Base-by-base conservation (phyloP, 2,329 filamentous ascomycete genomes). In the Aspergillus sergii region DNA sequence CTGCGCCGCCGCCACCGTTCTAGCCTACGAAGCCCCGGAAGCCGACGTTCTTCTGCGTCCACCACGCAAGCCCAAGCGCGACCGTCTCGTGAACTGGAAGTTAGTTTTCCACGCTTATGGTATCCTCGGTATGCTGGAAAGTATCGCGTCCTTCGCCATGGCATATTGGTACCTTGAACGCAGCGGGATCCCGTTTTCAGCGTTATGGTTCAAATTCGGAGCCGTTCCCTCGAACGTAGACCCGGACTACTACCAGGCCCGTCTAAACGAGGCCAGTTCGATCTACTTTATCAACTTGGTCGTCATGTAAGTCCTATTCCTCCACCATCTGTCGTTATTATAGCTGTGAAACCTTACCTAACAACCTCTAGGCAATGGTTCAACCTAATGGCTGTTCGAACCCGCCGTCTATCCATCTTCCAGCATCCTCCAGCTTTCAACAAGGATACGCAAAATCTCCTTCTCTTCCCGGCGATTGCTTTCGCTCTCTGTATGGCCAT, bases 241-340 rank as follows among this genome's bases (percentile, higher is more conserved):
- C 58, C 76, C 83, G 1, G 85, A 86, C 53, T 84, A 83, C 61
- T 86, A 88, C 70, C 79, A 78, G 0, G 75, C 80, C 32, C 83
- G 86, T 65, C 78, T 90, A 28, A 89, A 89, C 66, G 83, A 85
- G 64, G 90, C 89, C 0, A 89, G 86, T 43, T 91, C 88, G 19
- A 89, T 94, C 64, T 94, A 94, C 76, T 94, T 94, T 70, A 86
- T 93, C 68, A 94, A 89, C 63, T 80, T 94, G 26, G 91, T 94
- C 2, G 88, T 94, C 56, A 92, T 94, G 90, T 86, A 80, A 75
- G 84, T 74, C 54, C 28, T n/a, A 7, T 9, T 19, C 1, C 51
- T 1, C 39, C 19, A 46, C 32, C 56, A n/a, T 21, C 34, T 9
- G n/a, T 16, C 23, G 59, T 77, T 11, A 14, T 28, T 14, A 2